Evolutionary conservation across 2,329 filamentous ascomycete species (phyloP), one percentile per base, ranked within the genome.

Genomic region (Botrytis elliptica): DNA sequence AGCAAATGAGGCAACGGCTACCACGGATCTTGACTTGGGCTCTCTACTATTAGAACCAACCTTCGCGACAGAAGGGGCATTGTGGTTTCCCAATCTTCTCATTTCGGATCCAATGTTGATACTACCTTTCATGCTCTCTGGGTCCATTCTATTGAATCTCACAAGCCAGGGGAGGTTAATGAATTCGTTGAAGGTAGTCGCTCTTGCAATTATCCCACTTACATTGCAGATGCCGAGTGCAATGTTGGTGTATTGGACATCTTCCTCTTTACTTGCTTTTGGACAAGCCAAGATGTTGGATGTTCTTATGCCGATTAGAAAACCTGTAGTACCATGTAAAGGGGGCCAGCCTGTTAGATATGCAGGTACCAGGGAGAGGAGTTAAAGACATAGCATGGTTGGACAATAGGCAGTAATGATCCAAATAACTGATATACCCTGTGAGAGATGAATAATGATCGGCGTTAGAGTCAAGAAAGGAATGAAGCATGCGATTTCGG

Each of bases 51-150:
- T 42, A 38, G 78, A 77, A 70, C 77, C 63, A 72, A 75, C 85
- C 7, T 81, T 91, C 25, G 84, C 85, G 8, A 84, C 79, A 12
- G 89, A 90, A 81, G 89, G 89, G n/a, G 84, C 86, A 4, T 82
- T 89, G 2, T 91, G 89, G 89, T 90, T 90, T 73, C 84, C 85
- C 1, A 84, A 91, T 78, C 84, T 91, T 22, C 81, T 88, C 8
- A 78, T 83, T 0, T 81, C 86, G 14, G 89, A 91, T 76, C 84
- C 88, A 0, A 84, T 84, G 4, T 81, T 85, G 3, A 76, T 83
- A 3, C 82, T 90, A 2, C 87, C 88, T 0, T 82, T 85, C 59
- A 73, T 85, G 4, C 82, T 89, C 36, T 85, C 85, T 0, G 82
- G 80, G 0, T 82, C 85, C 7, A 85, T 89, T 73, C 79, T 89